A percentile compares a stretch with the other conserved stretches of the same genome.
Conservation (phyloP, 805 yeast species). For the Priceomyces fermenticarens region DNA sequence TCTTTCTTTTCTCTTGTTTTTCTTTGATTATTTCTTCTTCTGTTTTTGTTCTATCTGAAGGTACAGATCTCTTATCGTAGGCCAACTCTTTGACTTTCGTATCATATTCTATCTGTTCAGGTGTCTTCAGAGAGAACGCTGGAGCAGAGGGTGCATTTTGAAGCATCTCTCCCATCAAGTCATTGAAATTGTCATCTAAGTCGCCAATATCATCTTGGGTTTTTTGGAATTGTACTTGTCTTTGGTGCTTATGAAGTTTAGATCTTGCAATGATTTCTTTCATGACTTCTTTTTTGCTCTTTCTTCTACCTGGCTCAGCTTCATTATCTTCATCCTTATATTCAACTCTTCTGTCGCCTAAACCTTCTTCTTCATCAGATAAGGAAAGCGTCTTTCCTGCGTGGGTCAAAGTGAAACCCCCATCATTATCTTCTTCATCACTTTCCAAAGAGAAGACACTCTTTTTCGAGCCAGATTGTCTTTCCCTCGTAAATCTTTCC, state of each 20-base stretch:
- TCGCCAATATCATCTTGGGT: constrained; percentile 60
- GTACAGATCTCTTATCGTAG: constrained; percentile 72
- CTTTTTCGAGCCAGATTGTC: constrained; percentile 60
- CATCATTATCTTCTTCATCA: constrained; percentile 60
- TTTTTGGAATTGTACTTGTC: constrained; percentile 63
- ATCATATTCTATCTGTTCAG: constrained; percentile 55
- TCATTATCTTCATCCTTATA: constrained; percentile 39
- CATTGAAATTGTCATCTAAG: constrained; percentile 71
- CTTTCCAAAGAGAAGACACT: constrained; percentile 58
- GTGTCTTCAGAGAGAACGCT: constrained; percentile 28
- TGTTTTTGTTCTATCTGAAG: constrained; percentile 79
- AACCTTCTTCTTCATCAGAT: constrained; percentile 41
- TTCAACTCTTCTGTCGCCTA: constrained; percentile 20
- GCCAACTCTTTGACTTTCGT: constrained; percentile 62
- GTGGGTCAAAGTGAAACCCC: constrained; percentile 64
- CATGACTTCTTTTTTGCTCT: constrained; percentile 83
- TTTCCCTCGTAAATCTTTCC: constrained; percentile 88
- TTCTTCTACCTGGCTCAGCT: constrained; percentile 52
- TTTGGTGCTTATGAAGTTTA: constrained; percentile 70
- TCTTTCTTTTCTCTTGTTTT: constrained; percentile 55
- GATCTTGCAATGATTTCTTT: constrained; percentile 81
- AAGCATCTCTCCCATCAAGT: constrained; percentile 56
- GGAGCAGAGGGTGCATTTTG: constrained; percentile 16
- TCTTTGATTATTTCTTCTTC: constrained; percentile 66
- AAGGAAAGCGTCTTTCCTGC: constrained; percentile 65